Evolutionary conservation across 805 yeast genomes (phyloP), one percentile per base, ranked within the genome.

Genomic region (Zygosaccharomyces kombuchaensis): DNA sequence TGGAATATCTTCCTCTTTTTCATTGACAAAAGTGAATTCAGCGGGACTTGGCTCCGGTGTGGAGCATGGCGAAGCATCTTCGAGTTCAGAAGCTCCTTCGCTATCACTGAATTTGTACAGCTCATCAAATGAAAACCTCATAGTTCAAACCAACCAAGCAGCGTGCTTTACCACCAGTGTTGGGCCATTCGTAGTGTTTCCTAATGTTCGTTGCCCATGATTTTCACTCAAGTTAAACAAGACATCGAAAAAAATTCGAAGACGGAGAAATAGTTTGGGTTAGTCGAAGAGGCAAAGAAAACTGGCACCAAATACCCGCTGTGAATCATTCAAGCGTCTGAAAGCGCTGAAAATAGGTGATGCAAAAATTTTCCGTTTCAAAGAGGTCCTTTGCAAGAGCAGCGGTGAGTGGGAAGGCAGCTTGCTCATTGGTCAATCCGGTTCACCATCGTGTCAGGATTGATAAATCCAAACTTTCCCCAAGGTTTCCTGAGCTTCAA

Each of bases 361-460:
- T 48, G 52, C 50, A 47, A 21, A 50, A 34, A 36, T 47, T 47
- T 32, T 38, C 41, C 9, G 13, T 43, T 25, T 25, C 46, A 13
- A 35, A 23, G 12, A 56, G 61, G 34, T 35, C 37, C 2, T 62
- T 68, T 44, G 57, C 64, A 34, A 46, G 53, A 31, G 57, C 50
- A 65, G 69, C 63, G 50, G 70, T 56, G 42, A 68, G 59, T 31
- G 68, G 67, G 47, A 76, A 69, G 63, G 76, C 76, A 40, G 84
- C 80, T 25, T 78, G 76, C 64, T 84, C 95, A 32, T 76, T 87
- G 42, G 90, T 87, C 30, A 78, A 84, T 41, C 98, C 99, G 1
- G 95, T 91, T 12, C 99, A 93, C 66, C 99, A 93, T 67, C 75
- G 79, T 48, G 86, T 91, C 36, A 80, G 78, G 54, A 80, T 87